A percentile compares a stretch with the other conserved stretches of the same genome.
Evolutionary conservation across 2,329 filamentous ascomycete genomes (phyloP).

Genomic region (Stachybotrys echinatus): DNA sequence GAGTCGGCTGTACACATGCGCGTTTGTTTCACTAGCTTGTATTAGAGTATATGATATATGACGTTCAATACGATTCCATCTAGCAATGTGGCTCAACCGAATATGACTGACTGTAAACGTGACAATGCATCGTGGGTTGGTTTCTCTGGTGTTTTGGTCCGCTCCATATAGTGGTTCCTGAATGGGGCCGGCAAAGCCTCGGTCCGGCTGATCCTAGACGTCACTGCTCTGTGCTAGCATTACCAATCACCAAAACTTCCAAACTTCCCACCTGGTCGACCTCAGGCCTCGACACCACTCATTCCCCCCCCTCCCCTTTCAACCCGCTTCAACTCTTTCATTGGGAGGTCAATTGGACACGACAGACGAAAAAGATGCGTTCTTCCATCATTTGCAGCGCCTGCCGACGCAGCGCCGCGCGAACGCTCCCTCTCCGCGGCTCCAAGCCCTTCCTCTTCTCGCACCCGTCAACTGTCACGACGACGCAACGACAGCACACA

Average conservation of each 20-base stretch:
- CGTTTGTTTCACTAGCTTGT: not conserved
- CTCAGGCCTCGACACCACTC: not conserved
- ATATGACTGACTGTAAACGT: too few relatives aligned
- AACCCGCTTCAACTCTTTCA: too few relatives aligned
- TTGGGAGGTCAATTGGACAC: not conserved
- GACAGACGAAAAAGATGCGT: not conserved
- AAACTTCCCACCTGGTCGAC: not conserved
- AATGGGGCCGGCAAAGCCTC: not conserved
- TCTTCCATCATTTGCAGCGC: conserved; percentile 10
- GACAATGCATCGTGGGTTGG: too few relatives aligned
- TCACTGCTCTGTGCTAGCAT: not conserved
- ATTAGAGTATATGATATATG: not conserved
- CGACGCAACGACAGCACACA: conserved; percentile 3
- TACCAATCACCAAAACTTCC: not conserved
- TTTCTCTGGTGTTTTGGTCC: too few relatives aligned
- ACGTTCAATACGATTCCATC: too few relatives aligned
- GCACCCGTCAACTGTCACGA: not conserved
- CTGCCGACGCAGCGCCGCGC: conserved; percentile 9
- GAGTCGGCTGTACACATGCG: not conserved
- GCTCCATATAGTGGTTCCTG: too few relatives aligned
- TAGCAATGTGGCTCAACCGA: too few relatives aligned
- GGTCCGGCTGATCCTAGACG: not conserved
- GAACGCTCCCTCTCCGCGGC: not conserved
- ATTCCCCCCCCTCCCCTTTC: not conserved
- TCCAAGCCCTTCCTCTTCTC: conserved; percentile 1